These are phyloP conservation scores for Theobroma grandiflorum DNA, from an alignment of 441 rosid genomes.

Conservation along the genomic window DNA sequence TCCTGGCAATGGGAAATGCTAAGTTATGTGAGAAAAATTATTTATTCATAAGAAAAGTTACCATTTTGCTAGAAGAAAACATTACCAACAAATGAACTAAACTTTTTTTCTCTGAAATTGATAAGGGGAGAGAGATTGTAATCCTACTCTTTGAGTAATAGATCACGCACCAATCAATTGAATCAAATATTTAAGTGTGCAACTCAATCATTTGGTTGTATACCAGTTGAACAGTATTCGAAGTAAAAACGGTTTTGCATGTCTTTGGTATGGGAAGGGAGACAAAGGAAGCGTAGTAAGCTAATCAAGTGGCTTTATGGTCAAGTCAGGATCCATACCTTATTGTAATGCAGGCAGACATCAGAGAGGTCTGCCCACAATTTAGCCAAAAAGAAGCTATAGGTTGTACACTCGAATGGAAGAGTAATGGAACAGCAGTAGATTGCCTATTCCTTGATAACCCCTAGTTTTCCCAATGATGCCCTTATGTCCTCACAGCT, in stretches of 20 bases:
- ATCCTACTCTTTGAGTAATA: no score
- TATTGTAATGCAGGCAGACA: neutral
- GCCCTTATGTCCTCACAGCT: slow-evolving; percentile 41
- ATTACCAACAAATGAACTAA: no score
- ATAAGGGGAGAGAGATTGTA: no score
- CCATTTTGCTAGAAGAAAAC: no score
- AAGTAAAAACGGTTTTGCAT: no score
- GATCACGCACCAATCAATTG: no score
- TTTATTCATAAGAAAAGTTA: no score
- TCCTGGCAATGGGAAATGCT: no score
- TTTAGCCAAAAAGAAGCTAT: neutral
- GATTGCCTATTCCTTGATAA: slow-evolving; percentile 36
- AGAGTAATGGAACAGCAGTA: neutral
- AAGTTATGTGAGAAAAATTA: no score
- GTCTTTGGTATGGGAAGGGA: neutral
- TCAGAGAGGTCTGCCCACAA: neutral
- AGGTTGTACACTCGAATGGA: neutral
- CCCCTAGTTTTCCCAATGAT: slow-evolving; percentile 59
- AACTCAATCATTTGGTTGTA: neutral
- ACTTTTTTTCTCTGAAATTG: no score
- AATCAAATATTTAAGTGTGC: no score
- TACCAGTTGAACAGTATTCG: neutral
- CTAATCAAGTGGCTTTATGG: neutral
- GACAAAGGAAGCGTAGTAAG: neutral
- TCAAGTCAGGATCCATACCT: neutral